Base-by-base conservation (phyloP, 495 filamentous ascomycete genomes). In the Peziza echinospora region DNA sequence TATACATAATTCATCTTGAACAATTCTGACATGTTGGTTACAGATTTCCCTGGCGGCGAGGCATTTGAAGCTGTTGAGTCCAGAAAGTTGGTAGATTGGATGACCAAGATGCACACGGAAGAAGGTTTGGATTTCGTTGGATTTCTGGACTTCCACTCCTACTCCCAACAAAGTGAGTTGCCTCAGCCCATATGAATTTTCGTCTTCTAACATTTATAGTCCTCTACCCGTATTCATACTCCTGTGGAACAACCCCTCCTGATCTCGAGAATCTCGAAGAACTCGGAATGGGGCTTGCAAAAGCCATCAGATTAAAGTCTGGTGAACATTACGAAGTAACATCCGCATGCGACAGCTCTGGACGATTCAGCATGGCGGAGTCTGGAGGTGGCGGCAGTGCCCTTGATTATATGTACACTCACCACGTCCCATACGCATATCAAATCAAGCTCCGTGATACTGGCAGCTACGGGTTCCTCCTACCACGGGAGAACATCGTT, bases 361-460 rank as follows among this genome's bases (percentile, higher is more conserved):
- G 57, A 8, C 59, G 56, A 5, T 41, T 47, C 16, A 49, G 50
- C 3, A 51, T 41, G 16, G 46, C 55, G 43, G 49, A 56, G 11
- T 46, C 48, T 8, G 64, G 71, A 2, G 71, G 73, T 42, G 85
- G 87, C 11, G 89, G 89, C 11, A 86, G 82, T 30, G 83, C 82
- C 6, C 73, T 97, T 39, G 89, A 96, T 62, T 97, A 83, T 75
- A 92, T 97, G 63, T 94, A 94, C 59, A 84, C 89, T 47, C 79
- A 89, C 53, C 65, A 71, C 39, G 80, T 87, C n/a, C 73, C 67
- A 26, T 89, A 80, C 56, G 76, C 82, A 22, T 97, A 91, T 56
- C 89, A 96, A 65, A 80, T 97, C 60, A 96, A 94, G 62, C 67
- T 97, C 21, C 71, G 89, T 26, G 89, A 97, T 63, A 92, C 83